Conservation (phyloP, 2,329 filamentous ascomycete species). For the Purpureocillium lavendulum region DNA sequence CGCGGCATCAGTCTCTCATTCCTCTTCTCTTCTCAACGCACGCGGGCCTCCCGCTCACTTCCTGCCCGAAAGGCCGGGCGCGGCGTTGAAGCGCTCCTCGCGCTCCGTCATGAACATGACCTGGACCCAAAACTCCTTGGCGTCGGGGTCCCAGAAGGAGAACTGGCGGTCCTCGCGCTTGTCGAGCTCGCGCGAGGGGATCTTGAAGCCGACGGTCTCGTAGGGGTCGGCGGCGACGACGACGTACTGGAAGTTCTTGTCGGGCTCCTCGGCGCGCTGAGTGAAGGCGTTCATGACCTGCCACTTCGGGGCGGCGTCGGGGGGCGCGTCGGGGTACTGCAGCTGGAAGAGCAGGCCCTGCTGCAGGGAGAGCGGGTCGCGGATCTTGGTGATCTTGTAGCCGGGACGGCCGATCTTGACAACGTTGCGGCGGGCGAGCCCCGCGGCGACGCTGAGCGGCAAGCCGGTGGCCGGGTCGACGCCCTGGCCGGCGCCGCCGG, state of each 20-base stretch:
- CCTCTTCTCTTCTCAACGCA: too few species aligned
- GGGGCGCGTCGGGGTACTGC: conserved; percentile 84
- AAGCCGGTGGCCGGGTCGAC: conserved; percentile 61
- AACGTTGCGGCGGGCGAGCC: conserved; percentile 65
- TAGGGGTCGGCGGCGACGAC: conserved; percentile 95
- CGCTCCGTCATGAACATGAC: conserved; percentile 98
- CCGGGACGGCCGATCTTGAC: conserved; percentile 95
- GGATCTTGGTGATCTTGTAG: conserved; percentile 95
- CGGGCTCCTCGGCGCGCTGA: conserved; percentile 89
- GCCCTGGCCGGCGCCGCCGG: conserved; percentile 35
- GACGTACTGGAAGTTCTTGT: conserved; percentile 91
- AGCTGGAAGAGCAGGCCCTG: conserved; percentile 91
- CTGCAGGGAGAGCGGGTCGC: conserved; percentile 82
- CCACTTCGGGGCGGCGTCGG: conserved; percentile 69
- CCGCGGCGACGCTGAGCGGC: conserved; percentile 67
- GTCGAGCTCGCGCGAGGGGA: conserved; percentile 90
- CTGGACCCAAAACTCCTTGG: conserved; percentile 96
- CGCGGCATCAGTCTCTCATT: too few species aligned
- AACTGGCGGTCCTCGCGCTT: conserved; percentile 81
- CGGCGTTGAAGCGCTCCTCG: conserved; percentile 75
- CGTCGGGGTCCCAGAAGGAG: conserved; percentile 90
- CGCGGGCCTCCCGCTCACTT: too few species aligned
- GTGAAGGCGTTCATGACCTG: conserved; percentile 98
- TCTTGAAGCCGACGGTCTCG: conserved; percentile 94
- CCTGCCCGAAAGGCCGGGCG: conserved; percentile 48